Evolutionary conservation across 257 asterid genomes (phyloP).

Genomic region (Capsicum baccatum): DNA sequence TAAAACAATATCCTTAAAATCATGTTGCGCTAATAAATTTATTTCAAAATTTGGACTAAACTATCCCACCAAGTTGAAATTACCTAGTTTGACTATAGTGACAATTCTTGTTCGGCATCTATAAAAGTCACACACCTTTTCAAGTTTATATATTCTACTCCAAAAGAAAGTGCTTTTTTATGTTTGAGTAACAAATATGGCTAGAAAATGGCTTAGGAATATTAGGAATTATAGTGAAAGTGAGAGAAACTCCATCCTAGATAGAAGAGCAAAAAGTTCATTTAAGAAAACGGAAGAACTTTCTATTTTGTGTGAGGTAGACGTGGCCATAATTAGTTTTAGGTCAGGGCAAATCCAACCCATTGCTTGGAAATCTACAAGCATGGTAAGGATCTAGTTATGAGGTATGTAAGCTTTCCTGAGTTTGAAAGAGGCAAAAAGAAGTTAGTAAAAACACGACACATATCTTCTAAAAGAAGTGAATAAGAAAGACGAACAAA

Average conservation of each 20-base stretch:
- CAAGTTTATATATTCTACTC: neutral
- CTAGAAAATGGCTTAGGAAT: slow-evolving; percentile 39
- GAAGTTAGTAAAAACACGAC: slow-evolving; percentile 36
- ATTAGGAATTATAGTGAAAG: slow-evolving; percentile 39
- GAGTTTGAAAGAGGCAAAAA: slow-evolving; percentile 28
- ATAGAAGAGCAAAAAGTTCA: slow-evolving; percentile 38
- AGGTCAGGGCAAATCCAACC: slow-evolving; percentile 34
- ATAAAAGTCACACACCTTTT: neutral
- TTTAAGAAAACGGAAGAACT: slow-evolving; percentile 52
- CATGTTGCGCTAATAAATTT: neutral
- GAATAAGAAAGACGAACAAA: slow-evolving; percentile 27
- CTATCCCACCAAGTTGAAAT: neutral
- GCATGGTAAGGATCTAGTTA: slow-evolving; percentile 29
- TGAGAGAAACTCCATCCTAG: slow-evolving; percentile 41
- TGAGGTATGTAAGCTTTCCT: slow-evolving; percentile 40
- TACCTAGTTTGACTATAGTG: neutral
- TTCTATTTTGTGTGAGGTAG: slow-evolving; percentile 46
- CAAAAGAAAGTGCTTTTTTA: neutral
- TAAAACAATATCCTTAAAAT: slow-evolving; percentile 14
- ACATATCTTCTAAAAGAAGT: slow-evolving; percentile 39
- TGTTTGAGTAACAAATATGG: slow-evolving; percentile 34
- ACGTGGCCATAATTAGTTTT: slow-evolving; percentile 37
- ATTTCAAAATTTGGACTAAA: neutral
- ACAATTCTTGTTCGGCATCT: neutral
- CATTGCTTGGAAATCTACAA: slow-evolving; percentile 47